These are phyloP conservation scores for Trichosporon asahii DNA, from an alignment of 1,284 basidiomycete species.

Conservation along the genomic window DNA sequence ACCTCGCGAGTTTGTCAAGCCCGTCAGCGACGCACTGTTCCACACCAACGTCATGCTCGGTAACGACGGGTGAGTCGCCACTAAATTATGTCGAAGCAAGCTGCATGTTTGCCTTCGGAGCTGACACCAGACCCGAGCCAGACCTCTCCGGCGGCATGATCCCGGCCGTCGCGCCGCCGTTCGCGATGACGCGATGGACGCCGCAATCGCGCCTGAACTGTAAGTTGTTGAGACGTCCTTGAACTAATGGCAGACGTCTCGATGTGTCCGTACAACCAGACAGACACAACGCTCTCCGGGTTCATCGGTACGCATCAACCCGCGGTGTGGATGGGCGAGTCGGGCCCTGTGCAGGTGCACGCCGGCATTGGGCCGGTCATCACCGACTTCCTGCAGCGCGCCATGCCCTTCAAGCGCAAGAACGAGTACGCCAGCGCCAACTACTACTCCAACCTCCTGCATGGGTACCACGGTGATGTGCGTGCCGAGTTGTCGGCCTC, in stretches of 20 bases:
- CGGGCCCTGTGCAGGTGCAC: constrained; percentile 62
- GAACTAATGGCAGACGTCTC: constrained; percentile 57
- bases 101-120: too few species aligned
- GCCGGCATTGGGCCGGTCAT: constrained; percentile 61
- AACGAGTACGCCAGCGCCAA: constrained; percentile 63
- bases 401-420: constrained; percentile 60
- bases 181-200: constrained; percentile 74
- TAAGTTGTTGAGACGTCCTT: constrained; percentile 4
- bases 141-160: constrained; percentile 52
- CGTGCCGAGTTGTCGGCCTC: constrained; percentile 67
- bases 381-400: constrained; percentile 61
- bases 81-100: too few species aligned
- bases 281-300: constrained; percentile 63
- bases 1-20: constrained; percentile 25
- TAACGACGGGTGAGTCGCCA: constrained; percentile 40
- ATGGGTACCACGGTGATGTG: constrained; percentile 58
- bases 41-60: constrained; percentile 44
- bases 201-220: constrained; percentile 46
- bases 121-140: constrained; percentile 32
- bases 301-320: constrained; percentile 72
- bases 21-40: constrained; percentile 27
- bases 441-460: constrained; percentile 65
- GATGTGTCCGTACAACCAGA: constrained; percentile 71
- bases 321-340: constrained; percentile 85
- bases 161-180: constrained; percentile 61